Percentiles rank a stretch among this genome's conserved stretches.
These are phyloP conservation scores for Ailanthus altissimus DNA, from an alignment of 345 rosid species.

Conservation along the genomic window DNA sequence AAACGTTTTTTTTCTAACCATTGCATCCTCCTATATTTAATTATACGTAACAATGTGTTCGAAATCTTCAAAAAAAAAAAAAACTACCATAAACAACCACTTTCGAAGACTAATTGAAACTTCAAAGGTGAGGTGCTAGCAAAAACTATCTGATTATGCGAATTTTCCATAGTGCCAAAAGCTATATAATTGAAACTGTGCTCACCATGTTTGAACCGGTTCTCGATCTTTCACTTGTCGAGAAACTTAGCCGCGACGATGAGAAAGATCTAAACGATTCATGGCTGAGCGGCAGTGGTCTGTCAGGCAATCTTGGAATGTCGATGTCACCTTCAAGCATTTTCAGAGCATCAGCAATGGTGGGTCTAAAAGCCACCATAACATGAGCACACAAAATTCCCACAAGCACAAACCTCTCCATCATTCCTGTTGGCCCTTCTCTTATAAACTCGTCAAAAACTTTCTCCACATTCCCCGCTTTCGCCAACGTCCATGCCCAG, in stretches of 20 bases:
- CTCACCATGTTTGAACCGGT: conserved; percentile 21
- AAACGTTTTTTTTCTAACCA: neutral
- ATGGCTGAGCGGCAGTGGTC: conserved; percentile 61
- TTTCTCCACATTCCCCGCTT: conserved; percentile 39
- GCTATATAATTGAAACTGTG: neutral
- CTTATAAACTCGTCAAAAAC: conserved; percentile 44
- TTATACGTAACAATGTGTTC: neutral
- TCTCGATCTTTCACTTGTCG: conserved; percentile 22
- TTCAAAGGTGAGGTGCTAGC: neutral
- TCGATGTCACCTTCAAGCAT: conserved; percentile 68
- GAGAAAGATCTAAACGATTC: conserved; percentile 44
- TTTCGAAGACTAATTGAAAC: neutral
- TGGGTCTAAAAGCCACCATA: conserved; percentile 60
- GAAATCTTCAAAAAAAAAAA: neutral
- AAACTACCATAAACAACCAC: neutral
- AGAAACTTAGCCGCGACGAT: conserved; percentile 17
- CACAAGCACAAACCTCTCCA: conserved; percentile 66
- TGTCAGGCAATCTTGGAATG: conserved; percentile 56
- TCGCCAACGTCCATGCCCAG: conserved; percentile 57
- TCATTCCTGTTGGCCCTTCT: conserved; percentile 49
- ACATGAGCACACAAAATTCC: conserved; percentile 70
- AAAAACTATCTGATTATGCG: neutral
- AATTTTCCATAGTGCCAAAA: neutral
- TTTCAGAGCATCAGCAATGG: conserved; percentile 51
- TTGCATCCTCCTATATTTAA: neutral